Evolutionary conservation across 495 filamentous ascomycete species (phyloP), one percentile per base, ranked within the genome.

Genomic region (Evernia prunastri): DNA sequence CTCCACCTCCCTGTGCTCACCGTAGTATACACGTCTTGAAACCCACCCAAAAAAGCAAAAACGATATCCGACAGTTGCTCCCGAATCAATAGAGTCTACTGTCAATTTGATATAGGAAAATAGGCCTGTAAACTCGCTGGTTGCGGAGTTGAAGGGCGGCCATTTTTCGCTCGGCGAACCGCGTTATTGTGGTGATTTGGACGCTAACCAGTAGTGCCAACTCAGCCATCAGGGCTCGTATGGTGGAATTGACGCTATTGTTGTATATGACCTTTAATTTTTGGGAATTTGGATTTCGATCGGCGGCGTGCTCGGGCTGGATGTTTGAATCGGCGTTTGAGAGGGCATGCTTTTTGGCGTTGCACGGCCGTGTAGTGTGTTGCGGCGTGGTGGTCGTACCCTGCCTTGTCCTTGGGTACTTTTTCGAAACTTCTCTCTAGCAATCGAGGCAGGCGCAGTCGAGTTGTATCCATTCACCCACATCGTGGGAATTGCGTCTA

Each of bases 191-290:
- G 49, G 49, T 54, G 29, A 33, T 20, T 29, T 33, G 27, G 36
- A 7, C 15, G 25, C 17, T 33, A n/a, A n/a, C n/a, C n/a, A n/a
- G n/a, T n/a, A n/a, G n/a, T n/a, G 1, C 0, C 51, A 18, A 54
- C 17, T 54, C 51, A 54, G n/a, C 51, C 51, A 54, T 18, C 51
- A 54, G 51, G 51, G 29, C 51, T 54, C 45, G 31, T 31, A 49
- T 53, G 49, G 2, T n/a, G n/a, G 18, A 8, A 53, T 0, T 10
- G 13, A 2, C 1, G 29, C 51, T 54, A 54, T 1, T 2, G 8
- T 17, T 12, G 13, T 11, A 29, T 49, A 49, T 49, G 12, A 49
- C 12, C n/a, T n/a, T 27, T 27, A 25, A 23, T 1, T 53, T 53
- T 31, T 53, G 3, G 13, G 7, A 29, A 27, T 31, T 29, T 17